A percentile compares a stretch with the other conserved stretches of the same genome.
phyloP scores from a whole-genome alignment of 371 early-diverging fungal species.

The Mucor racemosus region DNA sequence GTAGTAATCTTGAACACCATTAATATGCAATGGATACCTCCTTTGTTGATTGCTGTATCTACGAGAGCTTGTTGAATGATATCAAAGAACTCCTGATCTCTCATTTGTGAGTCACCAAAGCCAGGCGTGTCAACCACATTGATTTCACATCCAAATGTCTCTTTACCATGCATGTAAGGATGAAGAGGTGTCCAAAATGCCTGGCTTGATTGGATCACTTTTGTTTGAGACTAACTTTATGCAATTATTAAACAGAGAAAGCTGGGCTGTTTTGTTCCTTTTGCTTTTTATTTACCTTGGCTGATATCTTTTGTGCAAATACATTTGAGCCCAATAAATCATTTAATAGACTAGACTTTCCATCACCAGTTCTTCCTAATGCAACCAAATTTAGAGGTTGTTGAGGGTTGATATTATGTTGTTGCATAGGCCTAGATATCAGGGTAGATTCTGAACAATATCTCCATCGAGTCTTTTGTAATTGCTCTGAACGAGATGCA shows the following conservation, averaged over 20 bases:
- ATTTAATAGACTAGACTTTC: conserved; percentile 53
- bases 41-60: conserved; percentile 18
- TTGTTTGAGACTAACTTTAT: conserved; percentile 43
- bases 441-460: conserved; percentile 6
- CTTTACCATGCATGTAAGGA: conserved; percentile 35
- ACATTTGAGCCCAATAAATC: conserved; percentile 41
- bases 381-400: conserved; percentile 32
- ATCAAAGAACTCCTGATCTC: conserved; percentile 37
- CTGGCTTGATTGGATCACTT: conserved; percentile 26
- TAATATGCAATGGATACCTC: conserved; percentile 28
- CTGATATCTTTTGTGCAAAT: conserved; percentile 45
- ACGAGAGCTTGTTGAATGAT: conserved; percentile 33
- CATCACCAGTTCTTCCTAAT: conserved; percentile 54
- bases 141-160: conserved; percentile 41
- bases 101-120: conserved; percentile 45
- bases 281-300: conserved; percentile 29
- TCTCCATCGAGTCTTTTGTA: conserved; percentile 3
- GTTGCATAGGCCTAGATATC: background rate
- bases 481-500: conserved; percentile 21
- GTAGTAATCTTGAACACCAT: conserved; percentile 40
- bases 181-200: conserved; percentile 51
- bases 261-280: background rate
- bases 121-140: conserved; percentile 48
- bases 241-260: conserved; percentile 1
- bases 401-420: background rate